Conservation (phyloP, 148 eudicot species). For the Nepenthes mirabilis region DNA sequence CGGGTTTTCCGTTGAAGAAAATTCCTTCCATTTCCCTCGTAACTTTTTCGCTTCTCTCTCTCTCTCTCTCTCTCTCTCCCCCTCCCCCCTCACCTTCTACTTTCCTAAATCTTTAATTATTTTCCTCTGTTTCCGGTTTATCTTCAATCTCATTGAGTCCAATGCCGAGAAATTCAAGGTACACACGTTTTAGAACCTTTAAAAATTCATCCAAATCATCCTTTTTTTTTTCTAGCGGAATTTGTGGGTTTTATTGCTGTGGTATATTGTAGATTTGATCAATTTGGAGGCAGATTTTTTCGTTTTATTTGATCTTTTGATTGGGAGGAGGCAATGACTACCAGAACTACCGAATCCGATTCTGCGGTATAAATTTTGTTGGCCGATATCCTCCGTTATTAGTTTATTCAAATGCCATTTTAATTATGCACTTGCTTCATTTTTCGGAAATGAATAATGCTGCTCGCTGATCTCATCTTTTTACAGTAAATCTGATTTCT, state of each 20-base stretch:
- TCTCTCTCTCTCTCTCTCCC: constrained; percentile 7
- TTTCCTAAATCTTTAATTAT: not conserved
- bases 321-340: constrained; percentile 18
- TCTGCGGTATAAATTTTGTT: not conserved
- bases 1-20: constrained; percentile 29
- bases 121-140: not conserved
- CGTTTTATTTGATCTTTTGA: constrained; percentile 11
- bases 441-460: not conserved
- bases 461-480: not conserved
- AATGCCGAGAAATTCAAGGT: constrained; percentile 13
- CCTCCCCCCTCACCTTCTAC: constrained; percentile 5
- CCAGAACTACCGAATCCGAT: constrained; percentile 15
- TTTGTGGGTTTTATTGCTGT: constrained; percentile 1
- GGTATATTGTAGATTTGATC: not conserved
- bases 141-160: not conserved
- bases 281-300: constrained; percentile 13
- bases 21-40: not conserved
- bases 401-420: not conserved
- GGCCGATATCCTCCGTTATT: constrained; percentile 13
- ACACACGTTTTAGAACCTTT: not conserved
- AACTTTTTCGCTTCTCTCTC: constrained; percentile 11
- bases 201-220: not conserved
- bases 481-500: not conserved
- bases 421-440: not conserved
- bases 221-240: not conserved